Evolutionary conservation across 352 stramenopile genomes (phyloP).

Genomic region (Globisporangium canariense): DNA sequence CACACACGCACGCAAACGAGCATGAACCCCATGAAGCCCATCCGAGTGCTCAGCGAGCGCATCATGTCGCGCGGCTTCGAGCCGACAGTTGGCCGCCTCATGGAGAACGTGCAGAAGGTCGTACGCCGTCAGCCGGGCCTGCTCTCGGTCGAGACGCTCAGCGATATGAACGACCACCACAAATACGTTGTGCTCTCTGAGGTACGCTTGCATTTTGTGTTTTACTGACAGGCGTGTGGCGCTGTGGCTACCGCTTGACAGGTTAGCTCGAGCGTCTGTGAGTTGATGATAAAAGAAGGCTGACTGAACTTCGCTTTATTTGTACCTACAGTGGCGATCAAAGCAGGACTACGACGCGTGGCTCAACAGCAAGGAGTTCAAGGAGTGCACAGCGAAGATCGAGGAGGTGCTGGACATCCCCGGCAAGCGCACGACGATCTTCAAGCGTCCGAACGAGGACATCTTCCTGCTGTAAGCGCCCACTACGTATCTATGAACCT

Average conservation of each 20-base stretch:
- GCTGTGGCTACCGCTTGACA: too few relatives aligned
- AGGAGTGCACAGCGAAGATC: constrained; percentile 80
- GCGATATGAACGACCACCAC: constrained; percentile 81
- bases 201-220: constrained; percentile 24
- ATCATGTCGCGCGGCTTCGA: constrained; percentile 85
- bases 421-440: constrained; percentile 85
- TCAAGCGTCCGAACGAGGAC: constrained; percentile 73
- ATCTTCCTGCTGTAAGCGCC: constrained; percentile 74
- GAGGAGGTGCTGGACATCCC: constrained; percentile 84
- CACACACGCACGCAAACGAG: neutral
- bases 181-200: constrained; percentile 87
- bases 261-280: too few relatives aligned
- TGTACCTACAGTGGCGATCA: constrained; percentile 59
- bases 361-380: constrained; percentile 73
- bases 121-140: constrained; percentile 72
- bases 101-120: constrained; percentile 80
- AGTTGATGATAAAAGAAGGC: neutral
- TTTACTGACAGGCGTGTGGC: neutral
- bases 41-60: constrained; percentile 80
- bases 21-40: constrained; percentile 47
- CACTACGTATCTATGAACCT: neutral
- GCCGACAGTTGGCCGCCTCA: constrained; percentile 70
- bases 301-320: constrained; percentile 5
- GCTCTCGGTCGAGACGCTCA: constrained; percentile 78
- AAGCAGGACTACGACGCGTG: constrained; percentile 78